Conservation (phyloP, 169 alveolate genomes). For the Amoebophrya sp. region DNA sequence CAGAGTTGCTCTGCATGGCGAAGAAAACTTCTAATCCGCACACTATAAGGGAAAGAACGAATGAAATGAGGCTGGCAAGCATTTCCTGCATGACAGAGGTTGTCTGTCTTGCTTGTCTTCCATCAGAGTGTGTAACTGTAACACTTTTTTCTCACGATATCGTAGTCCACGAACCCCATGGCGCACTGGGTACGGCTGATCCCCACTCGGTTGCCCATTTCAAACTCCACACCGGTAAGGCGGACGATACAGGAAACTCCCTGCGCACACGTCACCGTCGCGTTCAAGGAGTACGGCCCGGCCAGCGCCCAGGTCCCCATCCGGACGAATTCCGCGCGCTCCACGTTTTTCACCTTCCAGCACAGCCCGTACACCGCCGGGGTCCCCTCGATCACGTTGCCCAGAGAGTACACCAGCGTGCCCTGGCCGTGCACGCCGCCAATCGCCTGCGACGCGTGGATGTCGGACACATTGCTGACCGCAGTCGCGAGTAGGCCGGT, state of each 20-base stretch:
- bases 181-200: not conserved
- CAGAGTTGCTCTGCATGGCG: too few relatives aligned
- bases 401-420: not conserved
- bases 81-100: too few relatives aligned
- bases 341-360: not conserved
- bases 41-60: too few relatives aligned
- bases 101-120: too few relatives aligned
- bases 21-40: too few relatives aligned
- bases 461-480: not conserved
- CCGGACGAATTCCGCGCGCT: not conserved
- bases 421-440: not conserved
- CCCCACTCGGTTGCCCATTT: not conserved
- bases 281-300: not conserved
- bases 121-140: too few relatives aligned
- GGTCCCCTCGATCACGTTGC: slow-evolving; percentile 18
- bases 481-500: not conserved
- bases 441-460: not conserved
- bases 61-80: too few relatives aligned
- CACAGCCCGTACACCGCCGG: not conserved
- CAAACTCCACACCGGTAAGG: not conserved
- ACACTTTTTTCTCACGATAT: too few relatives aligned
- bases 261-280: not conserved
- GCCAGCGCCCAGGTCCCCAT: slow-evolving; percentile 18
- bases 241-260: not conserved
- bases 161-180: not conserved